These are phyloP conservation scores for Aureobasidium mangrovei DNA, from an alignment of 2,329 filamentous ascomycete species.

Conservation along the genomic window DNA sequence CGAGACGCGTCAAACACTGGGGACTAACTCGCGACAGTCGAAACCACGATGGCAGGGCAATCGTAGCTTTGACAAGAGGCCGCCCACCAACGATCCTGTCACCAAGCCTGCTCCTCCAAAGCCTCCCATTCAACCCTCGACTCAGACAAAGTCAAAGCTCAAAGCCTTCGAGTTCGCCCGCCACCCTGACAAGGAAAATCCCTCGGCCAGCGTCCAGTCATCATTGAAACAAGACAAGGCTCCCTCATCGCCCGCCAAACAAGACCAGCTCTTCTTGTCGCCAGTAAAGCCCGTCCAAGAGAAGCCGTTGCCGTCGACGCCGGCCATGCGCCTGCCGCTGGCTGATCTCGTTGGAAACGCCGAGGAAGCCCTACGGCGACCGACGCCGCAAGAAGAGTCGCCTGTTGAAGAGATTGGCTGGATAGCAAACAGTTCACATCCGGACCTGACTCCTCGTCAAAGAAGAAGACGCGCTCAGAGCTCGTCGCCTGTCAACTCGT, in stretches of 20 bases:
- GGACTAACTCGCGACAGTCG: not conserved
- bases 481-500: slow-evolving; percentile 36
- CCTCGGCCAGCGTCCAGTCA: not conserved
- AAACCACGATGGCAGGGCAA: slow-evolving; percentile 18
- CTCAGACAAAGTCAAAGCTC: slow-evolving; percentile 46
- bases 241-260: slow-evolving; percentile 7
- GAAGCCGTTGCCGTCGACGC: slow-evolving; percentile 46
- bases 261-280: not conserved
- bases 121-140: slow-evolving; percentile 41
- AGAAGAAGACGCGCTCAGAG: slow-evolving; percentile 39
- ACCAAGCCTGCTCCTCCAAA: slow-evolving; percentile 19
- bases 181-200: slow-evolving; percentile 15
- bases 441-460: slow-evolving; percentile 35
- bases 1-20: not conserved
- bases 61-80: slow-evolving; percentile 20
- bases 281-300: slow-evolving; percentile 22
- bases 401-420: slow-evolving; percentile 55
- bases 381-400: slow-evolving; percentile 40
- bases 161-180: slow-evolving; percentile 45
- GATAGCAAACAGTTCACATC: slow-evolving; percentile 40
- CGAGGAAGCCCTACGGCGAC: slow-evolving; percentile 44
- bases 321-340: slow-evolving; percentile 49
- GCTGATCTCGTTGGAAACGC: slow-evolving; percentile 54
- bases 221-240: not conserved
- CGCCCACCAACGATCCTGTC: slow-evolving; percentile 4